phyloP scores from a whole-genome alignment of 75 land plant species.

The Pinus albicaulis region DNA sequence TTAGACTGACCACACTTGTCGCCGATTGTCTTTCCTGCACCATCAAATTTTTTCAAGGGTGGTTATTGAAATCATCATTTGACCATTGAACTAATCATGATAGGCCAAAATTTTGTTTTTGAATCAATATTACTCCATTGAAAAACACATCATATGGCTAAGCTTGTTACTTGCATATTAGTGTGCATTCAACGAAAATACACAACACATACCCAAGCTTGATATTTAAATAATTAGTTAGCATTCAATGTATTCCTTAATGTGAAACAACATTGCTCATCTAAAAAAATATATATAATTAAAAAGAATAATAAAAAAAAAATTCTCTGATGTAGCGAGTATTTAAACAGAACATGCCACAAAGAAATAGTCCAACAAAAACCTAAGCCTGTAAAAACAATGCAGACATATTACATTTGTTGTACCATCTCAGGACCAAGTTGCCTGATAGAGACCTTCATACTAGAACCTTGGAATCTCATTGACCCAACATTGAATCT shows the following conservation, averaged over 20 bases:
- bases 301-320: not conserved
- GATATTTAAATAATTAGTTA: not conserved
- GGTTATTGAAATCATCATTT: no score
- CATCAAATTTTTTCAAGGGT: not conserved
- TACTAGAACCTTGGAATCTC: no score
- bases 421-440: slow-evolving; percentile 88
- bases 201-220: no score
- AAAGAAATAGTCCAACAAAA: no score
- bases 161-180: no score
- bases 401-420: slow-evolving; percentile 90
- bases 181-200: no score
- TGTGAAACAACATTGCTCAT: no score
- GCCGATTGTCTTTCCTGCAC: slow-evolving; percentile 54
- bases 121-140: not conserved
- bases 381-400: slow-evolving; percentile 82
- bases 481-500: no score
- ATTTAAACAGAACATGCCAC: not conserved
- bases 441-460: slow-evolving; percentile 67
- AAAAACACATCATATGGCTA: no score
- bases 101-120: not conserved
- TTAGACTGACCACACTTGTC: slow-evolving; percentile 68
- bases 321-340: not conserved
- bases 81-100: no score
- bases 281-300: no score
- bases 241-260: no score